Percentiles rank a stretch among this genome's conserved stretches.
phyloP scores from a whole-genome alignment of 176 grass and related monocot species.

The Avena sativa region DNA sequence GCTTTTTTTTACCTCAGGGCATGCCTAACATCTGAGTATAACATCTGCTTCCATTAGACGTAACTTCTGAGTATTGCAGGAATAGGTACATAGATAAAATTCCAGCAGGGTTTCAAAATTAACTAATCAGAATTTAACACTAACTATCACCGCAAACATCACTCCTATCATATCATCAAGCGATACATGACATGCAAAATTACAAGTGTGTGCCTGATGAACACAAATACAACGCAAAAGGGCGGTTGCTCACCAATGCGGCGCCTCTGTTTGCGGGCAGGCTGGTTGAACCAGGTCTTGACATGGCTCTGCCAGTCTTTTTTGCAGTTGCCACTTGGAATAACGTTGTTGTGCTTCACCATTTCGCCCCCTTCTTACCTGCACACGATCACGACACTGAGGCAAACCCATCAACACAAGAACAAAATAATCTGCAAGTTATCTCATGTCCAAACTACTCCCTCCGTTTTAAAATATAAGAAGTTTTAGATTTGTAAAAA shows the following conservation, averaged over 20 bases:
- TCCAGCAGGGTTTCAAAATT: not conserved
- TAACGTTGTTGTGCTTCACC: slow-evolving; percentile 95
- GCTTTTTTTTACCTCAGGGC: not conserved
- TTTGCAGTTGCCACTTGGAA: slow-evolving; percentile 82
- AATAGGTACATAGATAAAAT: not conserved
- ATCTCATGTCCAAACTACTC: not conserved
- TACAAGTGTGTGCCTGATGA: not conserved
- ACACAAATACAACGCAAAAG: not conserved
- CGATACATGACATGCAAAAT: not conserved
- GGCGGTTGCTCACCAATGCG: slow-evolving; percentile 47
- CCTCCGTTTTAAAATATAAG: too few species aligned
- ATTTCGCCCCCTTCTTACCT: slow-evolving; percentile 62
- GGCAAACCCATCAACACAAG: not conserved
- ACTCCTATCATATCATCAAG: not conserved
- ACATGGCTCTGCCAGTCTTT: slow-evolving; percentile 95
- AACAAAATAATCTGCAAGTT: not conserved
- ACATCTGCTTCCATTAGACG: not conserved
- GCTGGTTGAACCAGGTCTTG: slow-evolving; percentile 94
- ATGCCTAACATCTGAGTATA: not conserved
- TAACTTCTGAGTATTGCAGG: not conserved
- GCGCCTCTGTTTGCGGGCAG: slow-evolving; percentile 81
- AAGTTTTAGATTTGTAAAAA: too few species aligned
- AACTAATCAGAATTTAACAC: not conserved
- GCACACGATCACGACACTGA: not conserved
- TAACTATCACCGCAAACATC: not conserved